Conservation (phyloP, 768 basidiomycete species). For the Suillus discolor region DNA sequence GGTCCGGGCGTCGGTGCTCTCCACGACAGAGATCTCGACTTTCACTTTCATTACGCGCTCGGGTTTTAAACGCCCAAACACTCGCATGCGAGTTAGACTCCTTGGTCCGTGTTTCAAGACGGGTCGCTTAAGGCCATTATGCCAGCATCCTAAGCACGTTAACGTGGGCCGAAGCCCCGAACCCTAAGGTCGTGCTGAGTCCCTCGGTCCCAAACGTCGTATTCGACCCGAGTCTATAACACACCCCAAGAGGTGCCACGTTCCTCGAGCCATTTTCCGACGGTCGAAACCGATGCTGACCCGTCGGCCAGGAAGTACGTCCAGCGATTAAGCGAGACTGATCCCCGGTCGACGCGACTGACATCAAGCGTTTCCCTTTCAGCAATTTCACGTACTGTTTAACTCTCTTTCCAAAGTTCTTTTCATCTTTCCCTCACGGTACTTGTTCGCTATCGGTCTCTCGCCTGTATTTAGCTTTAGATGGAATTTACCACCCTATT, state of each 20-base stretch:
- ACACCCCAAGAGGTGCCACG: conserved; percentile 63
- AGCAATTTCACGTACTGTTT: conserved; percentile 83
- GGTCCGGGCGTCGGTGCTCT: conserved; percentile 76
- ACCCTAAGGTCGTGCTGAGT: conserved; percentile 57
- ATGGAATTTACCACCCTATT: conserved; percentile 82
- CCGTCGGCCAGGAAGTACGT: conserved; percentile 53
- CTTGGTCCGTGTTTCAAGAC: conserved; percentile 88
- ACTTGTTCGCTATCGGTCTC: conserved; percentile 86
- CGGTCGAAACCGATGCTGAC: conserved; percentile 69
- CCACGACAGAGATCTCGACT: conserved; percentile 63
- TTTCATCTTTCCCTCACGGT: conserved; percentile 84
- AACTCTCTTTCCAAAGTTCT: conserved; percentile 82
- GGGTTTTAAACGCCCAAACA: conserved; percentile 73
- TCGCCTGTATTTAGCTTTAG: conserved; percentile 84
- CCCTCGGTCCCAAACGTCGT: conserved; percentile 61
- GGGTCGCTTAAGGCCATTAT: conserved; percentile 80
- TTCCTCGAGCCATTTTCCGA: conserved; percentile 60
- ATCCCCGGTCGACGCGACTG: conserved; percentile 59
- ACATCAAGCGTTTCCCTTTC: conserved; percentile 78
- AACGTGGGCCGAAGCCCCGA: conserved; percentile 51
- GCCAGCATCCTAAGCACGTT: conserved; percentile 72
- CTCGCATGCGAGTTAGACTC: conserved; percentile 84
- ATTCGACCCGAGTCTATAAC: conserved; percentile 64
- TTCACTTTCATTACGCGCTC: conserved; percentile 72
- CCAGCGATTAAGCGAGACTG: conserved; percentile 52